These are phyloP conservation scores for Striga hermonthica DNA, from an alignment of 305 asterid genomes.

Conservation along the genomic window DNA sequence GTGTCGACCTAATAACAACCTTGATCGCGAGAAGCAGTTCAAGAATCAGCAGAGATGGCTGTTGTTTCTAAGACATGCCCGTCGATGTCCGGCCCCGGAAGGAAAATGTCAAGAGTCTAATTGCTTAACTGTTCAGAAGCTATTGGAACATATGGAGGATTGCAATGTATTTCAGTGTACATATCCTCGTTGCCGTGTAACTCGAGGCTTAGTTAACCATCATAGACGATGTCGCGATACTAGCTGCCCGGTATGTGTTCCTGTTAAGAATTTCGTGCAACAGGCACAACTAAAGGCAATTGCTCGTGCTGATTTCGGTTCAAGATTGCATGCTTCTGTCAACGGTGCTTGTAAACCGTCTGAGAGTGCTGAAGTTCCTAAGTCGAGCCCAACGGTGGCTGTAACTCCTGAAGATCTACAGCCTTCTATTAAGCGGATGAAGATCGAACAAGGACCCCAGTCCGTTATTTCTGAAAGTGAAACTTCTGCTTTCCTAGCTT, in stretches of 20 bases:
- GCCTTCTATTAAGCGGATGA: constrained; percentile 77
- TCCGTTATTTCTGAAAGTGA: constrained; percentile 48
- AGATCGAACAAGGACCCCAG: constrained; percentile 62
- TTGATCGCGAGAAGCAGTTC: constrained; percentile 56
- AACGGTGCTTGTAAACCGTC: constrained; percentile 49
- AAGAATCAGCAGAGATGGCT: constrained; percentile 81
- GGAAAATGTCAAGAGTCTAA: constrained; percentile 77
- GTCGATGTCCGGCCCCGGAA: constrained; percentile 68
- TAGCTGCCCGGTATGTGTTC: constrained; percentile 89
- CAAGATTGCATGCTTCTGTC: constrained; percentile 44
- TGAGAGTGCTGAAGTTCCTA: constrained; percentile 50
- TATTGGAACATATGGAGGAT: constrained; percentile 64
- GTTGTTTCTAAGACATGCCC: constrained; percentile 84
- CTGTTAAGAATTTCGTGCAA: constrained; percentile 61
- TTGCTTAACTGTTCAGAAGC: constrained; percentile 63
- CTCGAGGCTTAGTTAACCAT: constrained; percentile 58
- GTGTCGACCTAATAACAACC: constrained; percentile 42
- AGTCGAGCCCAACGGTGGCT: constrained; percentile 45
- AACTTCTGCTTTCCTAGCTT: constrained; percentile 41
- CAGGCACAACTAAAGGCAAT: constrained; percentile 51
- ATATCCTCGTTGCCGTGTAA: constrained; percentile 62
- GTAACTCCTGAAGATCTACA: constrained; percentile 65
- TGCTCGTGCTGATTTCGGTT: constrained; percentile 44
- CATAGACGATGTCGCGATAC: constrained; percentile 54
- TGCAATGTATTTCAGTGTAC: constrained; percentile 61